phyloP scores from a whole-genome alignment of 2,329 filamentous ascomycete species.

The Cryoendolithus antarcticus region DNA sequence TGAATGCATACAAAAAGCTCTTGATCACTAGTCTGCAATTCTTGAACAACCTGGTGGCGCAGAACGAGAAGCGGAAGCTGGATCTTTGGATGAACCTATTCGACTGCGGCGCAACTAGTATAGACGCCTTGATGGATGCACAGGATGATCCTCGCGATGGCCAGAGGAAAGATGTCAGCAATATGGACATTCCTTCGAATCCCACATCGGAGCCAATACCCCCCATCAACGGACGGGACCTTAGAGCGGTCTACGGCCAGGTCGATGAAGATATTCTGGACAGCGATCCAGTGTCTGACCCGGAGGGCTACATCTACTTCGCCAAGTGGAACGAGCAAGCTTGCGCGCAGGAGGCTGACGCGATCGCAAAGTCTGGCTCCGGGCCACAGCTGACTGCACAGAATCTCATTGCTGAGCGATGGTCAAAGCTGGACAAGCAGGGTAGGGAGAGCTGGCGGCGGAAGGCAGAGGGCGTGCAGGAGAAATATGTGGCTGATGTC shows the following conservation, averaged over 20 bases:
- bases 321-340: conserved; percentile 11
- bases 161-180: conserved; percentile 6
- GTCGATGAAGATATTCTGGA: conserved; percentile 12
- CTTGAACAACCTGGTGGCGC: conserved; percentile 52
- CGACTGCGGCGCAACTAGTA: conserved; percentile 38
- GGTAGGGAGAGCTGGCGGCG: conserved; percentile 17
- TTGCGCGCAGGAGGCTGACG: conserved; percentile 9
- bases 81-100: conserved; percentile 55
- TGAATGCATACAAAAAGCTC: conserved; percentile 53
- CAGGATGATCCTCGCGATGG: conserved; percentile 16
- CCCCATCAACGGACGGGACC: conserved; percentile 15
- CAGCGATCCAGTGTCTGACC: conserved; percentile 11
- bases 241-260: conserved; percentile 19
- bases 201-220: conserved; percentile 14
- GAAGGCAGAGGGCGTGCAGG: conserved; percentile 15
- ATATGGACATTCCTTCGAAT: conserved; percentile 15
- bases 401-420: conserved; percentile 17
- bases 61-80: conserved; percentile 53
- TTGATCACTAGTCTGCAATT: conserved; percentile 56
- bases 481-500: conserved; percentile 17
- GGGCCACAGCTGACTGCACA: too few relatives aligned
- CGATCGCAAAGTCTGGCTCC: too few relatives aligned
- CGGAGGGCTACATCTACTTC: conserved; percentile 21
- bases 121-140: conserved; percentile 14
- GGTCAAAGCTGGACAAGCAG: conserved; percentile 14